Evolutionary conservation across 176 grass and related monocot genomes (phyloP).

Genomic region (Secale cereale): DNA sequence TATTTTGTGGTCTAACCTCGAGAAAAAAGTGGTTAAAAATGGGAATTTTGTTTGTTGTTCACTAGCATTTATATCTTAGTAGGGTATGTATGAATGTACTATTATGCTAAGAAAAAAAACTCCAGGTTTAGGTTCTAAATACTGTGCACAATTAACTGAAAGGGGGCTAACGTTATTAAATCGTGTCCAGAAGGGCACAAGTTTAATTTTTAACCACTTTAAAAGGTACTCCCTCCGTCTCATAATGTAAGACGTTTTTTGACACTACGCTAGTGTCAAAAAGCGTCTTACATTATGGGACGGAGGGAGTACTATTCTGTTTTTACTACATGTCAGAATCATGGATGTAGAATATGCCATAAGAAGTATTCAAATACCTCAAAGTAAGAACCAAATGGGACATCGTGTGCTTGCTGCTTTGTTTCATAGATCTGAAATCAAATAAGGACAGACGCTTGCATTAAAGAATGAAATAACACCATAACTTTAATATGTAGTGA

Average conservation of each 20-base stretch:
- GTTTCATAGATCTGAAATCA: conserved; percentile 81
- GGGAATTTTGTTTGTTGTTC: background rate
- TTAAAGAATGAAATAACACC: background rate
- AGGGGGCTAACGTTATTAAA: conserved; percentile 17
- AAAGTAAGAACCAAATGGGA: conserved; percentile 97
- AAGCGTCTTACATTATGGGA: no score
- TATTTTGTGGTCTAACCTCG: background rate
- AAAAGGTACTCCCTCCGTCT: no score
- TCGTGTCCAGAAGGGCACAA: background rate
- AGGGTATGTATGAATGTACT: background rate
- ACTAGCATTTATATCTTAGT: background rate
- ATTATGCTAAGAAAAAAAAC: background rate
- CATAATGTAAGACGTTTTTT: no score
- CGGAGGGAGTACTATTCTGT: background rate
- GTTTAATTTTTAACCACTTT: conserved; percentile 13
- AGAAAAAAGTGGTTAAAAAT: conserved; percentile 22
- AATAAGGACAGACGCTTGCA: conserved; percentile 21
- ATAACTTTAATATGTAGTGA: conserved; percentile 4
- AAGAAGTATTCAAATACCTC: conserved; percentile 59
- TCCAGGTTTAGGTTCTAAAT: background rate
- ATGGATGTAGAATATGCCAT: background rate
- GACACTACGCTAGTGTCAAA: no score
- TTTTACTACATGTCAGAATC: background rate
- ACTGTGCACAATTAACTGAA: conserved; percentile 6
- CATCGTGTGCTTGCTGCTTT: conserved; percentile 92